phyloP scores from a whole-genome alignment of 2,329 filamentous ascomycete species.

The Fusarium newnesense region DNA sequence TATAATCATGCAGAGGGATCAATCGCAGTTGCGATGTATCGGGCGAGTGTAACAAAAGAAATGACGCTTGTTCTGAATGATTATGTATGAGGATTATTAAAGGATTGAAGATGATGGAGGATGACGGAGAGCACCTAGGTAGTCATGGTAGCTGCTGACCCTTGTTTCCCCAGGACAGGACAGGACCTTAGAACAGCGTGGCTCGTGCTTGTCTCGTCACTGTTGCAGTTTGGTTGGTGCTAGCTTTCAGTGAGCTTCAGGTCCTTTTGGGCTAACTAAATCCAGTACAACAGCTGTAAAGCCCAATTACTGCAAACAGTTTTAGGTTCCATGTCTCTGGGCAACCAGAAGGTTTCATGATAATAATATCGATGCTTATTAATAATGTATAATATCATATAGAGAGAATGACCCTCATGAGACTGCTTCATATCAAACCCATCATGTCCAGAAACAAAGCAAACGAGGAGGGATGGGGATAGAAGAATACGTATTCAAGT shows the following conservation, averaged over 20 bases:
- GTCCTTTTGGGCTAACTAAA: neutral
- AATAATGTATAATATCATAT: neutral
- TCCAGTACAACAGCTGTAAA: neutral
- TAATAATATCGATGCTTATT: neutral
- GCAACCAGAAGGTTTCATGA: neutral
- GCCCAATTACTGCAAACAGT: neutral
- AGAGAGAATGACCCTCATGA: neutral
- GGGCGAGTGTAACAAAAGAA: neutral
- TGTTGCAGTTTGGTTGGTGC: constrained; percentile 22
- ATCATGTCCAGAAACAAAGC: neutral
- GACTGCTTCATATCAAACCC: neutral
- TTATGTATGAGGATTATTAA: constrained; percentile 1
- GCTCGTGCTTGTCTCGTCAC: constrained; percentile 33
- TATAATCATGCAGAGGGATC: constrained; percentile 1
- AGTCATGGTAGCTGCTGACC: constrained; percentile 17
- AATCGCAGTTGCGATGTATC: constrained; percentile 5
- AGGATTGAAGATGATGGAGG: constrained; percentile 6
- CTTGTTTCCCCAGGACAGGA: constrained; percentile 4
- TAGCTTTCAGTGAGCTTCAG: constrained; percentile 4
- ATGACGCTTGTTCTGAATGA: neutral
- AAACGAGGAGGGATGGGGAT: neutral
- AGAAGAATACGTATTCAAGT: neutral
- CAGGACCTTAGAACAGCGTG: constrained; percentile 23
- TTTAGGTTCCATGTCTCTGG: neutral
- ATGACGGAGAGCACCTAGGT: constrained; percentile 17